Base-by-base conservation (phyloP, 106 monocot genomes). In the Allium sativum region DNA sequence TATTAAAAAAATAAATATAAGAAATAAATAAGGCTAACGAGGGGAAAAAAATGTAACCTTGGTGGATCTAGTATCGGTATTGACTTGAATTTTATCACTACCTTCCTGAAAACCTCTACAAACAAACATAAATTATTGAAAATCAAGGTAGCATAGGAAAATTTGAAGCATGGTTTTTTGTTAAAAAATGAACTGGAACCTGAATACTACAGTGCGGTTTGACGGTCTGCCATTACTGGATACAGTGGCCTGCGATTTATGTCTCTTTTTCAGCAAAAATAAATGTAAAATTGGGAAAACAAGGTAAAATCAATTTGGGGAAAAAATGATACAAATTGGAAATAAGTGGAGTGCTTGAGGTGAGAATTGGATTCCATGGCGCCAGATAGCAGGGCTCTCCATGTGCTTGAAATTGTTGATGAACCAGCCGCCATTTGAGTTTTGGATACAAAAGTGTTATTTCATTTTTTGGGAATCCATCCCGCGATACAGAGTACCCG, bases 181-280 rank as follows among this genome's bases (percentile, higher is more conserved):
- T 18, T 46, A 21, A 11, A 45, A 14, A 21, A 66, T 7, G 7
- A 40, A 55, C 44, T 61, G 48, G 9, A 12, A 89, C 95, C 96
- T 91, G 80, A 98, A 98, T 15, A 88, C 91, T 12, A 88, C 96
- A 19, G 96, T 98, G 48, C 91, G 87, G 70, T 91, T 91, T 11
- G 96, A 55, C 0, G 96, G 87, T 48, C 76, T 64, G 9, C 84
- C 87, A 45, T 71, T 80, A 42, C 68, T 40, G 15, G 75, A 70
- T 17, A 96, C 54, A 16, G 96, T 96, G 12, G 84, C 87, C 96
- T 91, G 71, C 14, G 48, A 31, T 31, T 31, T 31, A 31, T 31
- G 31, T 31, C 5, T 31, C 31, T 31, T 31, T 31, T 31, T 31
- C 31, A 67, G 6, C 5, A 3, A 41, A 54, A 45, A 60, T n/a